Evolutionary conservation across 176 grass and related monocot species (phyloP).

Genomic region (Eleusine indica): DNA sequence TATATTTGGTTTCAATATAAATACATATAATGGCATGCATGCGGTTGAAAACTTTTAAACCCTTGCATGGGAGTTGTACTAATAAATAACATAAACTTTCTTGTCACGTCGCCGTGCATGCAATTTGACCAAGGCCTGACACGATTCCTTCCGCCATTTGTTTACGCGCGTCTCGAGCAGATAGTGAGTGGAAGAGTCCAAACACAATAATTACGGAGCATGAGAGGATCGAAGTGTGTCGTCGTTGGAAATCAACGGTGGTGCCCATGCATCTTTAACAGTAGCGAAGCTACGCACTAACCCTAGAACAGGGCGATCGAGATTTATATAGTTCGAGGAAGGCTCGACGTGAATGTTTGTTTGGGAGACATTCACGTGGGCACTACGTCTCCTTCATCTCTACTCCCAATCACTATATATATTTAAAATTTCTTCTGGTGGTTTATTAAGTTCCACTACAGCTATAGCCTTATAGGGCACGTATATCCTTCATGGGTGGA

Average conservation of each 20-base stretch:
- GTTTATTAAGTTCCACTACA: background rate
- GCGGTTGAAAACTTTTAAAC: background rate
- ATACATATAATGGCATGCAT: background rate
- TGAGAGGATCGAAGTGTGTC: conserved; percentile 30
- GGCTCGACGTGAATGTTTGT: conserved; percentile 98
- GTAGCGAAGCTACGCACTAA: conserved; percentile 27
- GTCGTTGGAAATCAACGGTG: conserved; percentile 32
- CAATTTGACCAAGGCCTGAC: conserved; percentile 68
- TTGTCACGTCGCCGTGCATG: conserved; percentile 38
- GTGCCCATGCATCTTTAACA: background rate
- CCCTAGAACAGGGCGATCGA: conserved; percentile 7
- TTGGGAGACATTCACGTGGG: conserved; percentile 98
- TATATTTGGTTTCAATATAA: background rate
- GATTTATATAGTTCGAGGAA: conserved; percentile 37
- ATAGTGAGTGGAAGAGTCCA: conserved; percentile 55
- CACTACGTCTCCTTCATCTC: conserved; percentile 53
- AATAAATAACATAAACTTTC: background rate
- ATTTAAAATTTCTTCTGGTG: conserved; percentile 2
- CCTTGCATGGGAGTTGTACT: background rate
- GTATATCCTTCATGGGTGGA: background rate
- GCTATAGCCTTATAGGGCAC: too few species aligned
- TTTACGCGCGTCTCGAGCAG: conserved; percentile 52
- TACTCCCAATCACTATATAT: background rate
- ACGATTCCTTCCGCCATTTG: conserved; percentile 61
- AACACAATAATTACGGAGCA: conserved; percentile 57